phyloP scores from a whole-genome alignment of 495 filamentous ascomycete genomes.

The Astrocystis sublimbata region DNA sequence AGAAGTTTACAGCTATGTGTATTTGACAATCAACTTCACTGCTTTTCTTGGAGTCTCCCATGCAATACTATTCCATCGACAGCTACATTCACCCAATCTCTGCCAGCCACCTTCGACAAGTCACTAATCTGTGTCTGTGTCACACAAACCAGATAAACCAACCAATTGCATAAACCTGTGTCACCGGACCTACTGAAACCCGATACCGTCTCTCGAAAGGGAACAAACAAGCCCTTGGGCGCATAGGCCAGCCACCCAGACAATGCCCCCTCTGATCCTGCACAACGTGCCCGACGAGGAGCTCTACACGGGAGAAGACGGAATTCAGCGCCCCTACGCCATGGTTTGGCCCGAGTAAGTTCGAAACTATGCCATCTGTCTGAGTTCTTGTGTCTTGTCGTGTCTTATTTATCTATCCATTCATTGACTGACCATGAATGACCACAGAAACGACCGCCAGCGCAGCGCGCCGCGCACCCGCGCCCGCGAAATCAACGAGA shows the following conservation, averaged over 20 bases:
- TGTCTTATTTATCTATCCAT: too few relatives aligned
- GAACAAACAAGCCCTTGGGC: not conserved
- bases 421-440: constrained; percentile 20
- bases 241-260: not conserved
- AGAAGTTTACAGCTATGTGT: not conserved
- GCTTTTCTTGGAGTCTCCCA: not conserved
- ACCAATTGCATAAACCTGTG: too few relatives aligned
- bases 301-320: constrained; percentile 58
- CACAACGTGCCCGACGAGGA: constrained; percentile 62
- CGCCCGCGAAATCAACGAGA: constrained; percentile 47
- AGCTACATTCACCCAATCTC: too few relatives aligned
- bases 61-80: not conserved
- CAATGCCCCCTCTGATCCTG: constrained; percentile 57
- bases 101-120: too few relatives aligned
- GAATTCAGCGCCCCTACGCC: constrained; percentile 56
- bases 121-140: too few relatives aligned
- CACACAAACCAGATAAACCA: too few relatives aligned
- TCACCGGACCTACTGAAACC: not conserved
- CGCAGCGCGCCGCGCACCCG: constrained; percentile 36
- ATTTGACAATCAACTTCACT: not conserved
- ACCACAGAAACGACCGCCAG: constrained; percentile 29
- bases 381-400: not conserved
- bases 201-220: not conserved
- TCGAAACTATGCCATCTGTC: not conserved
- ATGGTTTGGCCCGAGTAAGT: constrained; percentile 57